Evolutionary conservation across 164 flowering plant genomes (phyloP), one percentile per base, ranked within the genome.

Genomic region (Aristolochia californica): DNA sequence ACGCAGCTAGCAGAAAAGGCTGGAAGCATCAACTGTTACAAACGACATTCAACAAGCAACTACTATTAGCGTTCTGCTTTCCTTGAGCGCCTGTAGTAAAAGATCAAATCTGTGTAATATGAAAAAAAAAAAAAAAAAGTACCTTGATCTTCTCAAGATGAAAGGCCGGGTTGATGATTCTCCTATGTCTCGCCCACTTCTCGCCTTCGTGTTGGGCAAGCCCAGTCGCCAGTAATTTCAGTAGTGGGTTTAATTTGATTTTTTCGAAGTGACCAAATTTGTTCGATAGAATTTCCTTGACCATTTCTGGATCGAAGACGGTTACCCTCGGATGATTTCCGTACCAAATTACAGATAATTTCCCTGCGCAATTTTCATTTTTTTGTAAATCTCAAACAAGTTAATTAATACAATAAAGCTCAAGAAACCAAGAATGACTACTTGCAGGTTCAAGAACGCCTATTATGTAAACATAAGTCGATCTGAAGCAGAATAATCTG

Each of bases 111-210:
- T n/a, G n/a, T n/a, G n/a, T n/a, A n/a, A n/a, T n/a, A n/a, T n/a
- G n/a, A n/a, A n/a, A n/a, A n/a, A n/a, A n/a, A n/a, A n/a, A n/a
- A n/a, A n/a, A n/a, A n/a, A n/a, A 16, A 23, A 28, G 14, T 12
- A 72, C 75, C 72, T 72, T 72, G 22, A 72, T 43, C 53, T 68
- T 72, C 34, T 72, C 67, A 13, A 49, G 14, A 30, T 65, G 70
- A 55, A 72, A 72, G 21, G 69, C 75, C 8, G 72, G 75, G 52
- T 58, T 68, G 58, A 72, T 54, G 45, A 63, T 66, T 48, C 62
- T 62, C 60, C 72, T 65, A 28, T 61, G 75, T 48, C 45, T 68
- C 15, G 27, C 72, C 72, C 75, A 72, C 57, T 72, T 38, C 16
- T 68, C 72, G 0, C 70, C 70, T 7, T 68, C 64, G 23, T 25